A percentile compares a stretch with the other conserved stretches of the same genome.
Conservation (phyloP, 768 basidiomycete genomes). For the Tulasnella sp. region DNA sequence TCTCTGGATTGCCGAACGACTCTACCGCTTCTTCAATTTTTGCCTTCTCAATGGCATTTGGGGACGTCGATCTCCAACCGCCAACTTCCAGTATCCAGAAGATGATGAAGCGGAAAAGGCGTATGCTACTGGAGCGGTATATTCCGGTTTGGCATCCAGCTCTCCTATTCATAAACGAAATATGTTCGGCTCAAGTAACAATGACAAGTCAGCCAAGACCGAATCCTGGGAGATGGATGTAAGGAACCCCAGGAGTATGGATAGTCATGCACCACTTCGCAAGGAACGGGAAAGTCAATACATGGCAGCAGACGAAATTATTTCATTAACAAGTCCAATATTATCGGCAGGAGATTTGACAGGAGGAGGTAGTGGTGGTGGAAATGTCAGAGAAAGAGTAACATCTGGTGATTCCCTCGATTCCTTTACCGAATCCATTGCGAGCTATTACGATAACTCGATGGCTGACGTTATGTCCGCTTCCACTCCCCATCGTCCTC, state of each 20-base stretch:
- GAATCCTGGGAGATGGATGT: conserved; percentile 14
- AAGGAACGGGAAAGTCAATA: not conserved
- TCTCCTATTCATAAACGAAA: no score
- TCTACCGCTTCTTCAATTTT: conserved; percentile 43
- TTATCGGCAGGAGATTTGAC: no score
- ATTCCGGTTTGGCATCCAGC: not conserved
- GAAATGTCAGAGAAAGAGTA: conserved; percentile 5
- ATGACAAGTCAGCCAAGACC: not conserved
- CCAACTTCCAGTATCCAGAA: conserved; percentile 1
- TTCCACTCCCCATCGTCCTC: not conserved
- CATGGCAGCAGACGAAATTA: not conserved
- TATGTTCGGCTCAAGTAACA: not conserved
- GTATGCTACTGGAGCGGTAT: not conserved
- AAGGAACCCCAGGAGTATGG: conserved; percentile 8
- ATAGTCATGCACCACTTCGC: not conserved
- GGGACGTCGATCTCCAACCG: not conserved
- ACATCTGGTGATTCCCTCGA: conserved; percentile 7
- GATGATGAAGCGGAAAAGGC: conserved; percentile 6
- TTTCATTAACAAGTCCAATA: no score
- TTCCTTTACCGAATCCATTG: conserved; percentile 15
- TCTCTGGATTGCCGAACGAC: conserved; percentile 51
- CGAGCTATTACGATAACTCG: conserved; percentile 1
- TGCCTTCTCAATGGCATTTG: conserved; percentile 46
- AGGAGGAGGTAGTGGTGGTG: no score
- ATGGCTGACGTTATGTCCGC: not conserved